These are phyloP conservation scores for Allantophomopsis cytisporea DNA, from an alignment of 2,329 filamentous ascomycete species.

Conservation along the genomic window DNA sequence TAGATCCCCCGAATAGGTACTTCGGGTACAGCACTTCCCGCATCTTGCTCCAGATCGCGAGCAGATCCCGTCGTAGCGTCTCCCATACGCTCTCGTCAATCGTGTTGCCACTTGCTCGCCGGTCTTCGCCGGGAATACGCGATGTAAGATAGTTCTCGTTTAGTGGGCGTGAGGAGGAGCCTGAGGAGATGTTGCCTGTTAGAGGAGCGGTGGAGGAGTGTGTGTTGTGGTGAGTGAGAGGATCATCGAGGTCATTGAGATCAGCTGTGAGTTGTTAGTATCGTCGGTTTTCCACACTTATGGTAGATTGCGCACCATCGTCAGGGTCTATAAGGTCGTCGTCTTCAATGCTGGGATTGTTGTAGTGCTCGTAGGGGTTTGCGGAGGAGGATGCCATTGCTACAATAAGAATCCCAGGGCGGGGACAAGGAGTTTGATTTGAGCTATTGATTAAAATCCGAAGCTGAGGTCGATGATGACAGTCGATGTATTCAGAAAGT, in stretches of 20 bases:
- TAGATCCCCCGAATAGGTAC: slow-evolving; percentile 67
- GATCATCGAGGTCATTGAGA: slow-evolving; percentile 88
- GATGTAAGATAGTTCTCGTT: slow-evolving; percentile 79
- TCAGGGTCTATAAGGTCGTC: slow-evolving; percentile 69
- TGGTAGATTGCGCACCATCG: slow-evolving; percentile 41
- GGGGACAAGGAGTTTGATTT: not conserved
- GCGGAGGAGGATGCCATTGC: slow-evolving; percentile 21
- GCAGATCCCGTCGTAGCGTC: slow-evolving; percentile 80
- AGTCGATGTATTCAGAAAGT: too few relatives aligned
- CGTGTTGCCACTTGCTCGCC: slow-evolving; percentile 77
- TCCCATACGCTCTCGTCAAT: slow-evolving; percentile 98
- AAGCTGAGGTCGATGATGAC: not conserved
- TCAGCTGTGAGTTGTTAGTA: slow-evolving; percentile 41
- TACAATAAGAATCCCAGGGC: not conserved
- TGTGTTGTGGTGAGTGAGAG: slow-evolving; percentile 41
- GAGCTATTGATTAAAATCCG: not conserved
- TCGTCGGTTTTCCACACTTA: not conserved
- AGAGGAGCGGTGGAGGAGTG: slow-evolving; percentile 65
- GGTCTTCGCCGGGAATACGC: slow-evolving; percentile 83
- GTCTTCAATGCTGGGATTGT: slow-evolving; percentile 44
- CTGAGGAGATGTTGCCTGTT: slow-evolving; percentile 60
- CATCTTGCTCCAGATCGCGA: slow-evolving; percentile 97
- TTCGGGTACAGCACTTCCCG: slow-evolving; percentile 92
- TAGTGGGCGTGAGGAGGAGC: slow-evolving; percentile 39
- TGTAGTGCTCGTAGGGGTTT: slow-evolving; percentile 41